Evolutionary conservation across 495 filamentous ascomycete genomes (phyloP), one percentile per base, ranked within the genome.

Genomic region (Daldinia loculata): DNA sequence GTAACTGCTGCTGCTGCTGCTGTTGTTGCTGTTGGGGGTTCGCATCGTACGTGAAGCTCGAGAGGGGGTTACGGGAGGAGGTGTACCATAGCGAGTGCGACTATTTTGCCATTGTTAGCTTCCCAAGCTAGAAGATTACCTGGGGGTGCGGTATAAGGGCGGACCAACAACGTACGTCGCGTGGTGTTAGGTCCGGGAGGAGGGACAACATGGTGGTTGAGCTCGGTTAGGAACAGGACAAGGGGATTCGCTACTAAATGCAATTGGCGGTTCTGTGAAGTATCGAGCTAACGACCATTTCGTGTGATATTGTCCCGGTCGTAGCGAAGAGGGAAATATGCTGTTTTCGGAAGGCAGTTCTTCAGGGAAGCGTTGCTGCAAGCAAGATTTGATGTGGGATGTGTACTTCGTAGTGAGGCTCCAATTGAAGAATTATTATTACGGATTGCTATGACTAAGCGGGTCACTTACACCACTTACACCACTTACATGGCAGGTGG

Each of bases 11-110:
- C 29, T 61, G 56, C n/a, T 70, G 71, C 29, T 68, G 71, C 45
- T 72, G 75, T 36, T 56, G 69, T 64, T 72, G 68, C 4, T 52
- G 52, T 68, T 64, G 71, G 19, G 63, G 66, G 32, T 77, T 71
- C 65, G 70, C 71, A 73, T 76, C 66, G 39, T 56, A 50, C n/a
- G 50, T 32, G 50, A 53, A 52, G 62, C 57, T 39, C 15, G 74
- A 60, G 74, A 78, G 69, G 39, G 85, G 80, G 70, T 80, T 78
- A 66, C 84, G 84, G 3, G 85, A 81, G 56, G 87, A 87, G 38
- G 85, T 87, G 78, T 91, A 91, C 87, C 90, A 92, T 68, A 92
- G 86, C 38, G 89, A 85, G 77, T 92, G 89, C 55, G 89, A 89
- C 89, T 91, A 66, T 22, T 61, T 56, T 27, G 30, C 48, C 52